Evolutionary conservation across 2,329 filamentous ascomycete genomes (phyloP), one percentile per base, ranked within the genome.

Genomic region (Colletotrichum tropicicola): DNA sequence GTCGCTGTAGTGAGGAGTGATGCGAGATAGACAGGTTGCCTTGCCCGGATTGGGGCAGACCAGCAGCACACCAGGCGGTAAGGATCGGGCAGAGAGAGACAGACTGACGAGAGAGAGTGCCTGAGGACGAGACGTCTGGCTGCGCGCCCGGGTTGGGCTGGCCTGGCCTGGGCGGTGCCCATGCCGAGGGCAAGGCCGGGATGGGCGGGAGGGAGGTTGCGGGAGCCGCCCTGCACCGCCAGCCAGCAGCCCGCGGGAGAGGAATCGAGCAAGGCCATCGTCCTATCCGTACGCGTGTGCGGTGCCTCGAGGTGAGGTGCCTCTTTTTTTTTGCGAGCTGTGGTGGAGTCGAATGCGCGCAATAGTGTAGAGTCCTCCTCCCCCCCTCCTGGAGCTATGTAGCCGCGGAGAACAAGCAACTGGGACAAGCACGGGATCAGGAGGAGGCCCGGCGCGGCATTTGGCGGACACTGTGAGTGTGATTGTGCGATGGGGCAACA

Each of bases 21-120:
- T 61, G 61, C 57, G 17, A 61, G 57, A 65, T 65, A n/a, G 43
- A 65, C 61, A 61, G 61, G 32, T 55, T 49, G 44, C 35, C 15
- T 55, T 48, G 28, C 48, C 47, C 41, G 49, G 32, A n/a, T 53
- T 37, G 56, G 41, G 61, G 25, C 48, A 35, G 47, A 32, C 35
- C 48, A 17, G 45, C 47, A 45, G 32, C 19, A 48, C 9, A 41
- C 43, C 41, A 13, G 49, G 35, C 43, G 49, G 56, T 23, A 30
- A 43, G 47, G 25, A 19, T 12, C 27, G 39, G 47, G 30, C 56
- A 53, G 23, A 39, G 23, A 15, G n/a, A n/a, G n/a, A n/a, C n/a
- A n/a, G n/a, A n/a, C n/a, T n/a, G n/a, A n/a, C n/a, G n/a, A n/a
- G n/a, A n/a, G n/a, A 17, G 15, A 43, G 21, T 59, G 48, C 47